Conservation (phyloP, 192 early-diverging fungal species). For the Gigaspora rosea region DNA sequence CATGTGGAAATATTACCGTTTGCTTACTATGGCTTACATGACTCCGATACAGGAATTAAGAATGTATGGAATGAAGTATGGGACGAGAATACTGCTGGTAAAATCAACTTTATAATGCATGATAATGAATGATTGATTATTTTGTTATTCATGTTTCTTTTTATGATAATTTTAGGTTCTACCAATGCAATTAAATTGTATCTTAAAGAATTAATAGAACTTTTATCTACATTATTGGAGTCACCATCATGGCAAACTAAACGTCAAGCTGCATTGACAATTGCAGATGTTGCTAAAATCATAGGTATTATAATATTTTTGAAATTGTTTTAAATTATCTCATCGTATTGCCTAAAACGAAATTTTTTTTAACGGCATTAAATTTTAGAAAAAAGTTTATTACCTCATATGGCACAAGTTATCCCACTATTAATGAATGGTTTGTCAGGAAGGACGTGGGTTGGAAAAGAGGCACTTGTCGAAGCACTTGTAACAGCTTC, state of each 20-base stretch:
- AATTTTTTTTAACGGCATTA: neutral
- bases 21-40: constrained; percentile 69
- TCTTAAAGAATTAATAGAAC: constrained; percentile 61
- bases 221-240: constrained; percentile 53
- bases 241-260: constrained; percentile 79
- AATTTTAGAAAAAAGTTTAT: constrained; percentile 38
- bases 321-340: neutral
- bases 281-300: constrained; percentile 63
- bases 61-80: constrained; percentile 72
- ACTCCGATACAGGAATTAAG: constrained; percentile 56
- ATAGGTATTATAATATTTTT: constrained; percentile 33
- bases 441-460: constrained; percentile 74
- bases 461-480: constrained; percentile 78
- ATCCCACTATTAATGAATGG: constrained; percentile 65
- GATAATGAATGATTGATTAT: neutral
- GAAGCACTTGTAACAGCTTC: constrained; percentile 59
- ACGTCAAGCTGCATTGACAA: constrained; percentile 66
- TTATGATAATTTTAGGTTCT: constrained; percentile 37
- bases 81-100: constrained; percentile 74
- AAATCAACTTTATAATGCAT: neutral
- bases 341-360: neutral
- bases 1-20: constrained; percentile 66
- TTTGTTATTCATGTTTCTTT: neutral
- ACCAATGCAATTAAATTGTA: constrained; percentile 65
- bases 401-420: constrained; percentile 45